phyloP scores from a whole-genome alignment of 208 protist species.

The Angomonas deanei region DNA sequence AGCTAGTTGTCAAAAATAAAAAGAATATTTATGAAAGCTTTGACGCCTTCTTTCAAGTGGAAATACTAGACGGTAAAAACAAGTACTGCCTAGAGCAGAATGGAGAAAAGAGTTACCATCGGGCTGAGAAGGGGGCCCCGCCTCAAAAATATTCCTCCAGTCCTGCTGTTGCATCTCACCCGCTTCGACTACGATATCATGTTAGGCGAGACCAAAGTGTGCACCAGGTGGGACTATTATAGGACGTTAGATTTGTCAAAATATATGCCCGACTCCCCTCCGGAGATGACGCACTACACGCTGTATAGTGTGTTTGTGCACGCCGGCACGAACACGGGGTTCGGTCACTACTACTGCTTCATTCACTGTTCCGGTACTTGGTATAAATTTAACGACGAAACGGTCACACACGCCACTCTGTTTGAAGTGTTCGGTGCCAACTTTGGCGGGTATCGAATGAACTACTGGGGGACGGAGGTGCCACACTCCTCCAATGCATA shows the following conservation, averaged over 20 bases:
- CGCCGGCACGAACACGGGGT: conserved; percentile 80
- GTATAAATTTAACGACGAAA: conserved; percentile 92
- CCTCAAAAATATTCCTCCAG: conserved; percentile 73
- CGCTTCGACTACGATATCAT: conserved; percentile 89
- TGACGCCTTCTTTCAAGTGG: conserved; percentile 82
- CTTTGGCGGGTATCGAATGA: conserved; percentile 76
- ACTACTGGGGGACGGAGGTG: conserved; percentile 85
- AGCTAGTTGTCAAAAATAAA: conserved; percentile 86
- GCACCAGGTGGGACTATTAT: conserved; percentile 83
- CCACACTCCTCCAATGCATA: conserved; percentile 82
- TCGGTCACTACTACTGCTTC: conserved; percentile 90
- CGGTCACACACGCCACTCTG: conserved; percentile 68
- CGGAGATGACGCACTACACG: conserved; percentile 72
- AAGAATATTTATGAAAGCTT: conserved; percentile 84
- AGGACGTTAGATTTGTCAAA: conserved; percentile 70
- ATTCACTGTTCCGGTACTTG: conserved; percentile 58
- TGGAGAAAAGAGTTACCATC: conserved; percentile 72
- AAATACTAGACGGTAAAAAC: conserved; percentile 91
- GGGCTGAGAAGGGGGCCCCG: conserved; percentile 84
- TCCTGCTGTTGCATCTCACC: conserved; percentile 87
- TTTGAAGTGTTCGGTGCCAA: conserved; percentile 84
- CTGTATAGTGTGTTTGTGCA: conserved; percentile 87
- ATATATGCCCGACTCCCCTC: conserved; percentile 70
- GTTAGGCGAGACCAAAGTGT: conserved; percentile 82
- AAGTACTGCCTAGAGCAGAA: conserved; percentile 86